Conservation (phyloP, 2,329 filamentous ascomycete species). For the Alternaria arbusti region DNA sequence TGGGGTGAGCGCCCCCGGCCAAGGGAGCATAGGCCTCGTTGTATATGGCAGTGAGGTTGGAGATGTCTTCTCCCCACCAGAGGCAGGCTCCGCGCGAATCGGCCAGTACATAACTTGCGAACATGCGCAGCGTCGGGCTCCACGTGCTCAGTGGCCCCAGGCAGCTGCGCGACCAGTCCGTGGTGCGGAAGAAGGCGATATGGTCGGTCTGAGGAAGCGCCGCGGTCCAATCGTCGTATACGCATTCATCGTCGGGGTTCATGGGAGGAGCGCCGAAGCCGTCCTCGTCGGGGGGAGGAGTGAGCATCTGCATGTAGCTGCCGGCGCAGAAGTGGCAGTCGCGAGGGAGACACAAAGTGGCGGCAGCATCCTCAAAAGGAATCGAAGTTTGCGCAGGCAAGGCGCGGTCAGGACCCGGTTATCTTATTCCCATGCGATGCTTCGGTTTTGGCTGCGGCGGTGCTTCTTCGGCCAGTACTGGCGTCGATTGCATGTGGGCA, state of each 20-base stretch:
- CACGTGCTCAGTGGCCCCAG: constrained; percentile 36
- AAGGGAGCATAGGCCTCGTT: constrained; percentile 40
- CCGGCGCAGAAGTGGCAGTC: constrained; percentile 1
- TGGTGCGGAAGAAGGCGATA: constrained; percentile 41
- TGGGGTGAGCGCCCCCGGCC: constrained; percentile 34
- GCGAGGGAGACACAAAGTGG: background rate
- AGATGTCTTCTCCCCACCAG: constrained; percentile 40
- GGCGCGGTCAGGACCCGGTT: background rate
- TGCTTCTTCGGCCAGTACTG: constrained; percentile 25
- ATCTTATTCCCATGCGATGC: background rate
- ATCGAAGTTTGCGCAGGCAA: background rate
- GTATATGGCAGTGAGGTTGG: constrained; percentile 41
- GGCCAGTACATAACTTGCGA: constrained; percentile 38
- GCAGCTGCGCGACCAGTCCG: constrained; percentile 34
- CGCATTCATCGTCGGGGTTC: constrained; percentile 3
- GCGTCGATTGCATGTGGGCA: constrained; percentile 40
- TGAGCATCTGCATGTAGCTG: constrained; percentile 14
- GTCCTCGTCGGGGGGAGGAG: constrained; percentile 22
- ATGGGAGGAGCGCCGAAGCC: constrained; percentile 6
- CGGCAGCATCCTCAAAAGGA: constrained; percentile 4
- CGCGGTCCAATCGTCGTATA: constrained; percentile 40
- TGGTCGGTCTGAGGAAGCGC: constrained; percentile 39
- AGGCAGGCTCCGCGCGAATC: constrained; percentile 42
- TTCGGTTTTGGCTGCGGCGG: constrained; percentile 1
- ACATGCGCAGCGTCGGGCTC: constrained; percentile 37